Percentiles rank a stretch among this genome's conserved stretches.
Conservation (phyloP, 768 basidiomycete genomes). For the Steccherinum ochraceum region DNA sequence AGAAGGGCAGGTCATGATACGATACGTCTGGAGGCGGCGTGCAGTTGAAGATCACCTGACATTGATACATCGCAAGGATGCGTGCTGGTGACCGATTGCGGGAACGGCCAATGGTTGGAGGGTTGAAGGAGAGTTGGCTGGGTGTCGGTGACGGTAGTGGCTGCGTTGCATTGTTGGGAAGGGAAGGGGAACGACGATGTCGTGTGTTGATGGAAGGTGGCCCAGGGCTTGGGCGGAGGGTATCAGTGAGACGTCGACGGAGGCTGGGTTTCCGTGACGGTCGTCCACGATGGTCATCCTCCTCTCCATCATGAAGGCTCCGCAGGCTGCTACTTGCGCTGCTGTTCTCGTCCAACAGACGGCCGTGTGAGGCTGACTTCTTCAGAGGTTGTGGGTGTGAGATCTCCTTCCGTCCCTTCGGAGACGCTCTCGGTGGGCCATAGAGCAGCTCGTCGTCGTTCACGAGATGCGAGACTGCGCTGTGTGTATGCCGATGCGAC, state of each 20-base stretch:
- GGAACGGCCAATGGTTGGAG: constrained; percentile 10
- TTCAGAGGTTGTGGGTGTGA: neutral
- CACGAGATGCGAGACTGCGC: neutral
- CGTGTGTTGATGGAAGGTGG: constrained; percentile 6
- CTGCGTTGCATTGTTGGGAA: constrained; percentile 6
- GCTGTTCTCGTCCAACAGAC: constrained; percentile 14
- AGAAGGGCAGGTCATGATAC: constrained; percentile 75
- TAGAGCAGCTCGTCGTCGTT: no score
- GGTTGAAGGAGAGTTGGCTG: constrained; percentile 7
- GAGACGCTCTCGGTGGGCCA: neutral
- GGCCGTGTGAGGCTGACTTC: constrained; percentile 22
- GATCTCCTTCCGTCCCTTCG: neutral
- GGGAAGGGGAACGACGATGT: constrained; percentile 19
- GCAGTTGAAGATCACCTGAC: constrained; percentile 64
- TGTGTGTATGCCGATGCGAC: constrained; percentile 16
- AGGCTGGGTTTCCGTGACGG: constrained; percentile 18
- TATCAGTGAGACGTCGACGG: constrained; percentile 20
- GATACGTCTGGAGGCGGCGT: constrained; percentile 54
- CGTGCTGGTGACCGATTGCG: constrained; percentile 3
- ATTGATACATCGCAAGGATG: constrained; percentile 48
- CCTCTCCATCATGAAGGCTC: constrained; percentile 5
- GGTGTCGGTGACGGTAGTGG: neutral
- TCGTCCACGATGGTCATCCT: constrained; percentile 3
- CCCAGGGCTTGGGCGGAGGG: constrained; percentile 9
- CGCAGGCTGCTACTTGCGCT: constrained; percentile 14